Evolutionary conservation across 352 stramenopile genomes (phyloP).

Genomic region (Globisporangium spinosum): DNA sequence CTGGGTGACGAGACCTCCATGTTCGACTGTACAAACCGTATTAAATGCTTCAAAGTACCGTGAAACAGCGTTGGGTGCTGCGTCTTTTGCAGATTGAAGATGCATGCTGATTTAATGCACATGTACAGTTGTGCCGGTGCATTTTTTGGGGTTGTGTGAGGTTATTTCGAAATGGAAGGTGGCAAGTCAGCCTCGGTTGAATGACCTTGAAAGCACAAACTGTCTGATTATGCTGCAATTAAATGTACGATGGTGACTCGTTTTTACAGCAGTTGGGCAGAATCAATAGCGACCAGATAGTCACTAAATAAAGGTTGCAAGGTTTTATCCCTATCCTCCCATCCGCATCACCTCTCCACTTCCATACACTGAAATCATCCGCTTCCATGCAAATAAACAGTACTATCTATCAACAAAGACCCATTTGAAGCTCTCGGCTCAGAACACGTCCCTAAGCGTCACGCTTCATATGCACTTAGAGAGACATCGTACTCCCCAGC

Average conservation of each 20-base stretch:
- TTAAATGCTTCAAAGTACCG: too few relatives aligned
- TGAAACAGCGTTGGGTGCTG: too few relatives aligned
- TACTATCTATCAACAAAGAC: background rate
- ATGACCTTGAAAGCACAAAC: background rate
- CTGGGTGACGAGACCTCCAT: too few relatives aligned
- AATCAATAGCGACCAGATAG: background rate
- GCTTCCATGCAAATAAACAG: background rate
- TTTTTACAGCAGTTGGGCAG: background rate
- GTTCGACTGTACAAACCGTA: too few relatives aligned
- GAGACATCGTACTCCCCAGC: background rate
- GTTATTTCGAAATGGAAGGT: background rate
- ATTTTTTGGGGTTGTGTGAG: background rate
- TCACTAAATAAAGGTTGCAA: background rate
- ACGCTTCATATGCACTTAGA: background rate
- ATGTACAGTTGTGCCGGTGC: background rate
- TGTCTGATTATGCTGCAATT: background rate
- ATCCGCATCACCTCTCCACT: background rate
- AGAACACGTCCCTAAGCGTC: background rate
- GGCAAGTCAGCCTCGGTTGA: background rate
- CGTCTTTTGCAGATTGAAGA: background rate
- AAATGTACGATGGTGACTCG: background rate
- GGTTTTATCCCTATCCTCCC: background rate
- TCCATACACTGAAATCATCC: background rate
- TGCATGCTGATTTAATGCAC: background rate
- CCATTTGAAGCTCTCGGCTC: background rate